Evolutionary conservation across 306 rosid genomes (phyloP), one percentile per base, ranked within the genome.

Genomic region (Vigna unguiculata): DNA sequence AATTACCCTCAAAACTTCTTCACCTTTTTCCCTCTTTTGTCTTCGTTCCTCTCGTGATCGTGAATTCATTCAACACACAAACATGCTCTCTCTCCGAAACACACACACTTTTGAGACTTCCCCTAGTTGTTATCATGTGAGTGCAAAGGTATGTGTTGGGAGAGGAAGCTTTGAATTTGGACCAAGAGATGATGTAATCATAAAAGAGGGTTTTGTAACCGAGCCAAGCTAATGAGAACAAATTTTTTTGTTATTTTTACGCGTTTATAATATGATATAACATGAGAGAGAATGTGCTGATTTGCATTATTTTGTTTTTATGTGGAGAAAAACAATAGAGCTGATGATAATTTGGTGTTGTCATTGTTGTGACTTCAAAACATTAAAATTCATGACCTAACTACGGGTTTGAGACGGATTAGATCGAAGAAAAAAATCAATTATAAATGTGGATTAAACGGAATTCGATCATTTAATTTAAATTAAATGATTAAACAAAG

Each of bases 31-130:
- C 53, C 75, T 74, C 30, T 72, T 75, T 69, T 53, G 4, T 30
- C 73, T 68, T 72, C 52, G 9, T 69, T 72, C 40, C 25, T 54
- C 85, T 82, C 80, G 80, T 80, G 81, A 83, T 58, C 75, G 77
- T 83, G 83, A 87, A 66, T 58, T 54, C 5, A 2, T 48, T 61
- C 68, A 82, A 52, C 76, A 84, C 9, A 66, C 81, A 82, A 79
- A 78, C 80, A 75, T 75, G 74, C 10, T 43, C 49, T 58, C 55
- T 74, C 62, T 36, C 12, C 11, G 7, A 49, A 40, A 24, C n/a
- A 38, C 77, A 38, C 55, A 57, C 67, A 36, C 54, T 13, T 28
- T 38, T 11, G 17, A 54, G 45, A 34, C 82, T 22, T 21, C 30
- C 40, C 13, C 67, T 59, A 19, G 41, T 38, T 21, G 53, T n/a